Conservation (phyloP, 257 asterid genomes). For the Nicotiana benthamiana region DNA sequence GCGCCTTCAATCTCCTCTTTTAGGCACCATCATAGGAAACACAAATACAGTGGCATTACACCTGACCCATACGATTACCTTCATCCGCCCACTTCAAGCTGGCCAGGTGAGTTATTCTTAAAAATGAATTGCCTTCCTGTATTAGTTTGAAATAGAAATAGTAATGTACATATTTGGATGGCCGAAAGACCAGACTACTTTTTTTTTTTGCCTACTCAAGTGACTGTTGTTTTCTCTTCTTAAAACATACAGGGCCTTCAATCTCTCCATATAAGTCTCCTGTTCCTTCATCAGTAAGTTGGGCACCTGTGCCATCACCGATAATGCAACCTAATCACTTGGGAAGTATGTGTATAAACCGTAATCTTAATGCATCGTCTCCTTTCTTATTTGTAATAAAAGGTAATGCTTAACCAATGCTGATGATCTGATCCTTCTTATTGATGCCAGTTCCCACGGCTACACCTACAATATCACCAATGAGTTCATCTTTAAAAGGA, state of each 20-base stretch:
- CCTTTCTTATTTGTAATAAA: neutral
- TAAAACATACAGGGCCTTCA: conserved; percentile 29
- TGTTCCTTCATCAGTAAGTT: conserved; percentile 22
- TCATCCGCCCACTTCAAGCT: conserved; percentile 12
- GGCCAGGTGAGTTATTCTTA: conserved; percentile 34
- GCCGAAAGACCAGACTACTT: neutral
- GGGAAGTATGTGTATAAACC: conserved; percentile 21
- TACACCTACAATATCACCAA: conserved; percentile 50
- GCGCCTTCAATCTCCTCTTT: conserved; percentile 23
- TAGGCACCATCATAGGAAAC: conserved; percentile 27
- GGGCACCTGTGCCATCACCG: conserved; percentile 36
- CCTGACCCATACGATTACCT: conserved; percentile 28
- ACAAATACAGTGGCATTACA: conserved; percentile 30
- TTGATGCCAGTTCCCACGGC: conserved; percentile 29
- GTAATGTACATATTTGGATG: neutral
- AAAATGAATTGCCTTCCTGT: neutral
- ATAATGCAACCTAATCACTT: conserved; percentile 32
- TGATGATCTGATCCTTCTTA: conserved; percentile 8
- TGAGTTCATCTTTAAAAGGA: conserved; percentile 25
- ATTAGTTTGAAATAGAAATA: neutral
- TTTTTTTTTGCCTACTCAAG: neutral
- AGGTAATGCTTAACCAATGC: conserved; percentile 1
- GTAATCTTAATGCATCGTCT: neutral
- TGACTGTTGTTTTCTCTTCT: neutral
- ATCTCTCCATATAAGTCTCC: conserved; percentile 35